Conservation (phyloP, 306 rosid genomes). For the Luffa aegyptiaca region DNA sequence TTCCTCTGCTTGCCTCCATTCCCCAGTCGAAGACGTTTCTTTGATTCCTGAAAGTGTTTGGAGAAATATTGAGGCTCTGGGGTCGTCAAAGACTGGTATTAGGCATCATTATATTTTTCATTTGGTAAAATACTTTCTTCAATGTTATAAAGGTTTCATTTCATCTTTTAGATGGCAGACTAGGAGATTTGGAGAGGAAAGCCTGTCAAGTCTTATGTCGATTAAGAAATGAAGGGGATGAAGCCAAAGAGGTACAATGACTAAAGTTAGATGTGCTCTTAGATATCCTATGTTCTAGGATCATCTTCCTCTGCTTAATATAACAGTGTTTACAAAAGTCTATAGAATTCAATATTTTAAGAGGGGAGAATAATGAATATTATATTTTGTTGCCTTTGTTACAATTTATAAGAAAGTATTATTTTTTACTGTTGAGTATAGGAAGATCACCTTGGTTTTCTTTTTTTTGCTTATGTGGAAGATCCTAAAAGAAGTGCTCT, state of each 20-base stretch:
- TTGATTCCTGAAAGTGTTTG: constrained; percentile 73
- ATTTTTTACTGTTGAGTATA: neutral
- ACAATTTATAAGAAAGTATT: neutral
- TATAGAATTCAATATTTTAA: neutral
- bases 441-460: neutral
- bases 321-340: neutral
- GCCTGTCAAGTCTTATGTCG: constrained; percentile 67
- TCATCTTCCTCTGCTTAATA: neutral
- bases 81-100: constrained; percentile 53
- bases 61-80: constrained; percentile 59
- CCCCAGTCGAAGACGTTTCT: constrained; percentile 66
- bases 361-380: neutral
- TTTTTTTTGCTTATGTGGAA: constrained; percentile 3
- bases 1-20: constrained; percentile 68
- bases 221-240: constrained; percentile 66
- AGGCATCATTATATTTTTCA: constrained; percentile 12
- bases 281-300: neutral
- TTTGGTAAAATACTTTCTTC: neutral
- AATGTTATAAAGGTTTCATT: constrained; percentile 1
- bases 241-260: constrained; percentile 57
- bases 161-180: constrained; percentile 42
- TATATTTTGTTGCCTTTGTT: neutral
- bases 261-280: neutral
- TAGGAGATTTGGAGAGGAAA: constrained; percentile 71
- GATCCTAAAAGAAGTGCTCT: constrained; percentile 65